phyloP scores from a whole-genome alignment of 1,284 basidiomycete genomes.

The Cutaneotrichosporon dermatis region DNA sequence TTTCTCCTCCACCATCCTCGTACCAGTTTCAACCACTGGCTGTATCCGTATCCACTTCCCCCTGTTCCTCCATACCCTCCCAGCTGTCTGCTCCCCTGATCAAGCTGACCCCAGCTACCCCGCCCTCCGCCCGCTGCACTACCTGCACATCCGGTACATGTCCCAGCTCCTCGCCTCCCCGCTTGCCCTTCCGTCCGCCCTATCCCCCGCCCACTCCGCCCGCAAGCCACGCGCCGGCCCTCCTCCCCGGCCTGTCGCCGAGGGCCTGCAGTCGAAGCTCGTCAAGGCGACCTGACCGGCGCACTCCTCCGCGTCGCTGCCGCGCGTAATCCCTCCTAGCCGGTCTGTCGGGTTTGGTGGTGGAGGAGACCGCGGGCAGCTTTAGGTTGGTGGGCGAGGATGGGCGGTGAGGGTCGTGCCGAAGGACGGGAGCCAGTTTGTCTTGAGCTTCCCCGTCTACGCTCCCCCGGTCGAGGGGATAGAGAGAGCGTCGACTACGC shows the following conservation, averaged over 20 bases:
- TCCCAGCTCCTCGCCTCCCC: constrained; percentile 31
- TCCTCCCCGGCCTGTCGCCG: constrained; percentile 31
- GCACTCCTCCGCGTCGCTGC: constrained; percentile 33
- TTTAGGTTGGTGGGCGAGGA: constrained; percentile 46
- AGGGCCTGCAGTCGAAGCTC: constrained; percentile 41
- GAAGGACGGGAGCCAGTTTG: constrained; percentile 48
- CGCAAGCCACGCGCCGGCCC: not conserved
- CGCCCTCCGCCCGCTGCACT: constrained; percentile 38
- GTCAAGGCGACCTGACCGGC: constrained; percentile 53
- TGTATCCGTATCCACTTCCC: no score
- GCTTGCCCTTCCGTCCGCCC: not conserved
- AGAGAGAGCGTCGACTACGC: constrained; percentile 10
- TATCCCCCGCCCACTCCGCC: not conserved
- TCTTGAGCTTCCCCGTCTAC: constrained; percentile 46
- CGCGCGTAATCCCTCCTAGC: constrained; percentile 41
- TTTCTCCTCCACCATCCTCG: no score
- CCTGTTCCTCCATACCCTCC: no score
- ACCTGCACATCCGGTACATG: constrained; percentile 42
- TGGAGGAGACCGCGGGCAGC: constrained; percentile 52
- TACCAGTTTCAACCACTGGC: no score
- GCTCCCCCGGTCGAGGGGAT: constrained; percentile 17
- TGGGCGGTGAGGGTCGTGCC: constrained; percentile 44
- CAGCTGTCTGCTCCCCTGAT: no score
- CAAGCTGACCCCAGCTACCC: constrained; percentile 30
- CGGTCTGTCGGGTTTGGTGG: constrained; percentile 45